Conservation (phyloP, 2,329 filamentous ascomycete species). For the Cytospora schulzeri region DNA sequence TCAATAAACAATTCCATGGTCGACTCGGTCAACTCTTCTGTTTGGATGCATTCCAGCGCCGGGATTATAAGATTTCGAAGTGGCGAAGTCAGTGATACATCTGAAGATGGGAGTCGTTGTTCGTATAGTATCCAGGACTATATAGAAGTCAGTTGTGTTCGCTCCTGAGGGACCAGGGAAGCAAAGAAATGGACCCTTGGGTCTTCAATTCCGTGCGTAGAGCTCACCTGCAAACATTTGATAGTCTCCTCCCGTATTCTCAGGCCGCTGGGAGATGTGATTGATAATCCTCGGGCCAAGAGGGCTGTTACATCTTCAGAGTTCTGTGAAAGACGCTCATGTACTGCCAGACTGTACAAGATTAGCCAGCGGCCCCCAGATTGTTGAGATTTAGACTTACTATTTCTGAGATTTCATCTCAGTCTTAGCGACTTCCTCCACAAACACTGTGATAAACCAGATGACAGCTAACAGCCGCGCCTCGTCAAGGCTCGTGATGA, state of each 20-base stretch:
- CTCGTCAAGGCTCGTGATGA: slow-evolving; percentile 50
- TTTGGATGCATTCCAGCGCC: slow-evolving; percentile 62
- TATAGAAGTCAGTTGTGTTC: slow-evolving; percentile 25
- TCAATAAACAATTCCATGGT: slow-evolving; percentile 68
- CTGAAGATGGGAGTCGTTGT: slow-evolving; percentile 62
- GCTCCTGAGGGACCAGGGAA: not conserved
- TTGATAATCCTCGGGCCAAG: slow-evolving; percentile 43
- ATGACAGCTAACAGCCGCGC: slow-evolving; percentile 59
- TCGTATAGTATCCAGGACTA: slow-evolving; percentile 76
- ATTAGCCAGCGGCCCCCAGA: slow-evolving; percentile 27
- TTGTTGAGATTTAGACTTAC: slow-evolving; percentile 43
- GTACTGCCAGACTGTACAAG: slow-evolving; percentile 40
- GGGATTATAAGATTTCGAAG: slow-evolving; percentile 62
- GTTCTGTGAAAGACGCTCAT: slow-evolving; percentile 45
- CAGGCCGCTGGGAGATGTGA: slow-evolving; percentile 30
- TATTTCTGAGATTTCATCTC: slow-evolving; percentile 63
- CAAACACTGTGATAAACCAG: slow-evolving; percentile 66
- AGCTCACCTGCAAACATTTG: slow-evolving; percentile 59
- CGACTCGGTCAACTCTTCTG: slow-evolving; percentile 59
- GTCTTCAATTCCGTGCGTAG: no score
- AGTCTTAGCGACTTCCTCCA: slow-evolving; percentile 69
- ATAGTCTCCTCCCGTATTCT: slow-evolving; percentile 57
- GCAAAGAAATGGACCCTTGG: not conserved
- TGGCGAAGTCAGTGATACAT: slow-evolving; percentile 58
- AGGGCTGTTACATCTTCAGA: slow-evolving; percentile 44